These are phyloP conservation scores for Phyllosticta paracitricarpa DNA, from an alignment of 2,329 filamentous ascomycete genomes.

Conservation along the genomic window DNA sequence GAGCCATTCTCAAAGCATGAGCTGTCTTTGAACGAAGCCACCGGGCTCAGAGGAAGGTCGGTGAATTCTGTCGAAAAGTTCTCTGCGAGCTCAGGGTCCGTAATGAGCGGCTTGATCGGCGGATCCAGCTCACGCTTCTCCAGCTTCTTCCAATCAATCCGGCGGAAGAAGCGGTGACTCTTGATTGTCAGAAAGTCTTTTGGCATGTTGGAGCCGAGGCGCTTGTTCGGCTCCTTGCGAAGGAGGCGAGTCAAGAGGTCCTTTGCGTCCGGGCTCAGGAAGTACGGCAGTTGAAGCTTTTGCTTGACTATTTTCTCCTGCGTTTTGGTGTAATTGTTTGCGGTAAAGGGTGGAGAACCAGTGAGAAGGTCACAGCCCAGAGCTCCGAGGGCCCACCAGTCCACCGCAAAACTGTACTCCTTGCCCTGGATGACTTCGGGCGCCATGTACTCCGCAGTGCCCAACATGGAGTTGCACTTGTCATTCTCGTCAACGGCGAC, in stretches of 20 bases:
- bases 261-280: conserved; percentile 82
- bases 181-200: conserved; percentile 81
- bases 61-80: conserved; percentile 96
- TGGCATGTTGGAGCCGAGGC: conserved; percentile 78
- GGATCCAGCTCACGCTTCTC: conserved; percentile 73
- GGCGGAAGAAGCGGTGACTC: conserved; percentile 90
- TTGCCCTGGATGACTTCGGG: conserved; percentile 84
- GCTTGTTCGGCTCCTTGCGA: conserved; percentile 84
- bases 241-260: conserved; percentile 83
- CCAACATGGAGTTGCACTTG: conserved; percentile 79
- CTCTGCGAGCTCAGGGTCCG: conserved; percentile 89
- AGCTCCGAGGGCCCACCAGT: conserved; percentile 98
- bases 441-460: conserved; percentile 98
- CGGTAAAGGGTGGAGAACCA: conserved; percentile 81
- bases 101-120: conserved; percentile 87
- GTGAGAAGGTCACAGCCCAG: conserved; percentile 89
- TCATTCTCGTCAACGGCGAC: conserved; percentile 67
- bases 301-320: conserved; percentile 93
- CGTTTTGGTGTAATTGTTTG: conserved; percentile 86
- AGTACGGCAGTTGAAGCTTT: conserved; percentile 83
- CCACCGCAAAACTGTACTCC: conserved; percentile 86
- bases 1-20: conserved; percentile 14
- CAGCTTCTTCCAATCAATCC: conserved; percentile 88
- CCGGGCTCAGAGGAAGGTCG: conserved; percentile 67
- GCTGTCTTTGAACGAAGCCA: conserved; percentile 22